Conservation (phyloP, 441 rosid genomes). For the Populus hybrid region DNA sequence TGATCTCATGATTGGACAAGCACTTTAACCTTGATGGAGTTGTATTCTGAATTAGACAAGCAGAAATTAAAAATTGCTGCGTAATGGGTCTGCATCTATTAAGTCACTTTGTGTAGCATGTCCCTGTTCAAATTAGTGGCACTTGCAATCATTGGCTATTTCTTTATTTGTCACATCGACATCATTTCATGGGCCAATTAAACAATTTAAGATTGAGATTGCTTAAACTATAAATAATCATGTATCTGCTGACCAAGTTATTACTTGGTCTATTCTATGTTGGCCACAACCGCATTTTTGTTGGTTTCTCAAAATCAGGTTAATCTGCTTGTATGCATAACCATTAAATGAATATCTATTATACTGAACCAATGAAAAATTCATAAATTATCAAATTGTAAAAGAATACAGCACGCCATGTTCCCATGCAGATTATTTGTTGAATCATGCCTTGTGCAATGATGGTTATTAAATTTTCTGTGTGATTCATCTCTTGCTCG, state of each 20-base stretch:
- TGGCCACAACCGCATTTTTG: not conserved
- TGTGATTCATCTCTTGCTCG: not conserved
- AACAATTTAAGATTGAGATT: not conserved
- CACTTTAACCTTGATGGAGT: no score
- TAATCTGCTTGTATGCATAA: not conserved
- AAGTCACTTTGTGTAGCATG: no score
- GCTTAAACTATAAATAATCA: not conserved
- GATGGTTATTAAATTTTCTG: not conserved
- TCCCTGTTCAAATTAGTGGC: no score
- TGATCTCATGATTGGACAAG: no score
- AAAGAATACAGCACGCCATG: not conserved
- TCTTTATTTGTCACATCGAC: no score
- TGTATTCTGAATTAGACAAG: no score
- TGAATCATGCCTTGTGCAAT: not conserved
- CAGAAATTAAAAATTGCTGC: no score
- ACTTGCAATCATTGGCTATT: no score
- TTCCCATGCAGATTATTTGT: not conserved
- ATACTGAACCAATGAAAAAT: not conserved
- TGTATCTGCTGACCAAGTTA: no score
- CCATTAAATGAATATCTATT: not conserved
- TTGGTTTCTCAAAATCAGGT: not conserved
- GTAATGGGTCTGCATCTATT: no score
- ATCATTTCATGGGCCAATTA: not conserved
- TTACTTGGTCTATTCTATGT: no score
- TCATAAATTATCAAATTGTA: not conserved